Conservation (phyloP, 441 rosid species). For the Brassica hybrid region DNA sequence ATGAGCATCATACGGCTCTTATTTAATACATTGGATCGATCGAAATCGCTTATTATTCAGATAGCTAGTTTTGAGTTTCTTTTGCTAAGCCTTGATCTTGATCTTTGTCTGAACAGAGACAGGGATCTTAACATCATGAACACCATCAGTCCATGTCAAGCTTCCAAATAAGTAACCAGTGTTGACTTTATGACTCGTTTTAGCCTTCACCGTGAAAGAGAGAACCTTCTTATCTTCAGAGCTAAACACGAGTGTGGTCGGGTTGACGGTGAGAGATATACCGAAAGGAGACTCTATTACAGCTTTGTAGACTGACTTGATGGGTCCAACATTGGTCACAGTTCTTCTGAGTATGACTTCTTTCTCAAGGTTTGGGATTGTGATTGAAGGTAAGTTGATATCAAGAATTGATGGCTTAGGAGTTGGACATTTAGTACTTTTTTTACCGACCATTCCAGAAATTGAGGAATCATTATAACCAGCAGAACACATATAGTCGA, state of each 20-base stretch:
- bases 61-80: neutral
- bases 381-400: slow-evolving; percentile 60
- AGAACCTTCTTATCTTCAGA: slow-evolving; percentile 7
- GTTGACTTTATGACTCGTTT: slow-evolving; percentile 23
- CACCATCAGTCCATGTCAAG: slow-evolving; percentile 40
- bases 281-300: slow-evolving; percentile 49
- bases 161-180: slow-evolving; percentile 38
- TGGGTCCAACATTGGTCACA: slow-evolving; percentile 64
- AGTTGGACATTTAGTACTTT: neutral
- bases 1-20: slow-evolving; percentile 10
- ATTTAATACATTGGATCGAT: neutral
- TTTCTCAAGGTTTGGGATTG: slow-evolving; percentile 60
- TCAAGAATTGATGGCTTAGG: slow-evolving; percentile 36
- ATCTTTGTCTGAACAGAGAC: slow-evolving; percentile 49
- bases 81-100: slow-evolving; percentile 9
- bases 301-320: slow-evolving; percentile 48
- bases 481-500: slow-evolving; percentile 59
- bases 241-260: slow-evolving; percentile 29
- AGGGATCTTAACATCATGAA: slow-evolving; percentile 31
- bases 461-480: slow-evolving; percentile 55
- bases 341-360: slow-evolving; percentile 51
- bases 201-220: slow-evolving; percentile 32
- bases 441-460: slow-evolving; percentile 13
- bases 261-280: slow-evolving; percentile 28
- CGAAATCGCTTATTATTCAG: neutral